Conservation (phyloP, 371 early-diverging fungal species). For the Haplosporangium sp. region DNA sequence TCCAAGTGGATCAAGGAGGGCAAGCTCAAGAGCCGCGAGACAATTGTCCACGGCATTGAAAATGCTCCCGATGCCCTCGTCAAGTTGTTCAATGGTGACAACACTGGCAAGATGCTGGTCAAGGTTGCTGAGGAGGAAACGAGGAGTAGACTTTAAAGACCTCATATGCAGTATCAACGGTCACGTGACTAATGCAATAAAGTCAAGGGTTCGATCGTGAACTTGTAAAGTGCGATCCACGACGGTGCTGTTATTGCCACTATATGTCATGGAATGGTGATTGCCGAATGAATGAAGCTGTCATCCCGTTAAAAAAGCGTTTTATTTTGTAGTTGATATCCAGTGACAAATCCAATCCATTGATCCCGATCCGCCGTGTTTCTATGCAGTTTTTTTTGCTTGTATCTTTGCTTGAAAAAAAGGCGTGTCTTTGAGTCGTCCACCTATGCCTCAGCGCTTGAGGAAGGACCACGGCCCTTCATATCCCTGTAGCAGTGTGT, state of each 20-base stretch:
- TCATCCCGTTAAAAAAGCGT: too few relatives aligned
- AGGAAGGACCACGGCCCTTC: constrained; percentile 52
- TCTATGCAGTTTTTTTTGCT: constrained; percentile 16
- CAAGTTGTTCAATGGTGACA: constrained; percentile 81
- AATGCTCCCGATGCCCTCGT: constrained; percentile 82
- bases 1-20: constrained; percentile 73
- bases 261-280: too few relatives aligned
- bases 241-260: too few relatives aligned
- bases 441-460: constrained; percentile 26
- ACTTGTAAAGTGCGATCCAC: too few relatives aligned
- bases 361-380: too few relatives aligned
- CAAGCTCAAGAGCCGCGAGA: constrained; percentile 73
- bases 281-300: too few relatives aligned
- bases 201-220: too few relatives aligned
- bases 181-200: too few relatives aligned
- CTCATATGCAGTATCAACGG: not conserved
- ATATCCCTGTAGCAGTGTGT: constrained; percentile 76
- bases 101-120: constrained; percentile 88
- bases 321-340: too few relatives aligned
- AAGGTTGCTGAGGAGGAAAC: constrained; percentile 64
- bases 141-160: constrained; percentile 31
- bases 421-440: not conserved
- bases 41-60: constrained; percentile 82
- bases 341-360: too few relatives aligned
- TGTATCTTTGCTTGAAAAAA: not conserved